Evolutionary conservation across 1,139 yeast genomes (phyloP), one percentile per base, ranked within the genome.

Genomic region (Pichia sp.): DNA sequence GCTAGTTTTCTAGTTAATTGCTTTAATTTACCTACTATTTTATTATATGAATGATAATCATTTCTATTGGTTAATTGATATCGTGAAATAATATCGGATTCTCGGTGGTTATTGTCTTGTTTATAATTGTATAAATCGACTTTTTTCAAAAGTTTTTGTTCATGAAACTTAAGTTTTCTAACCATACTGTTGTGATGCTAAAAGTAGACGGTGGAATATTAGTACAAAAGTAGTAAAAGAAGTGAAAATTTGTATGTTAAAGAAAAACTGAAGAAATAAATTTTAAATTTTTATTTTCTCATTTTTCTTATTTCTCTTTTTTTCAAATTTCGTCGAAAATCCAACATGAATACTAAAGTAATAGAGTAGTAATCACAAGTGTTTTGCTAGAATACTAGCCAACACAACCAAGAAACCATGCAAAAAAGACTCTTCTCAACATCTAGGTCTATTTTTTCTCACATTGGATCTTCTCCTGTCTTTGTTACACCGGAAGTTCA

Each of bases 81-180:
- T 46, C 88, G 85, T 60, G 94, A 77, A 95, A 92, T 92, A 40
- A 94, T 95, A 66, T 87, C 94, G 34, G 95, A 83, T 61, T 92
- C 98, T 55, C 98, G 74, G 65, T 94, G 98, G 36, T 94, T 90
- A 52, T 84, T 84, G 66, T 92, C 98, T 63, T 89, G 95, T 67
- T 92, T 92, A 96, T 97, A 94, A 67, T 92, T 95, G 48, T 89
- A 85, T 71, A 94, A 88, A 66, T 92, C 97, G 51, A 92, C 97
- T 68, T 92, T 94, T 73, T 87, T 90, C 61, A 92, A 79, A 63
- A 92, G 79, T 70, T 89, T 90, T 74, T 86, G 83, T 76, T 92
- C 98, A 69, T 92, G 98, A 70, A 86, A 89, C 67, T 92, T 94
- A 55, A 92, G 77, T 60, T 85, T 79, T 67, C 98, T 79, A 49